Conservation (phyloP, 208 protist genomes). For the Blechomonas ayalai region DNA sequence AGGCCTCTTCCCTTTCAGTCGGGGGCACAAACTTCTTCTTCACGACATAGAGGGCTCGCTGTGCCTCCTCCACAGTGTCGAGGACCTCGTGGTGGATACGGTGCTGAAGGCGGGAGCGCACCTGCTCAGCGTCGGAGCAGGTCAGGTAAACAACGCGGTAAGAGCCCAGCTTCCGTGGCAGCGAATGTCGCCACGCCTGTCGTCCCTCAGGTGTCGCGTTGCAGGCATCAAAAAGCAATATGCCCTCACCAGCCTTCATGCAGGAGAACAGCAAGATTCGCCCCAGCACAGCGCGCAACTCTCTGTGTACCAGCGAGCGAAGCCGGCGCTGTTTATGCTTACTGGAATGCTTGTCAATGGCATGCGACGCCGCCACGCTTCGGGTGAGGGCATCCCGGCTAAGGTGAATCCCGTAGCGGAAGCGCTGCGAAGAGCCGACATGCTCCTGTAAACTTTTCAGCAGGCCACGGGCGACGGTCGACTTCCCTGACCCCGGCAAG, state of each 20-base stretch:
- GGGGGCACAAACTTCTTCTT: constrained; percentile 44
- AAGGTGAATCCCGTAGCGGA: constrained; percentile 40
- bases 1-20: constrained; percentile 12
- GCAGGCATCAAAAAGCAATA: constrained; percentile 80
- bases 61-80: constrained; percentile 28
- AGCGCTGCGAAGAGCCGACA: constrained; percentile 4
- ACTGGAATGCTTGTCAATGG: constrained; percentile 35
- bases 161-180: constrained; percentile 13
- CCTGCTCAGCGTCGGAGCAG: constrained; percentile 27
- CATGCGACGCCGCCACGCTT: constrained; percentile 17
- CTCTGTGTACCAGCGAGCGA: constrained; percentile 10
- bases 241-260: constrained; percentile 5
- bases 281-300: constrained; percentile 12
- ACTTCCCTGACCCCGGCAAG: constrained; percentile 62
- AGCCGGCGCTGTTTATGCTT: constrained; percentile 62
- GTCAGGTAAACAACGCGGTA: constrained; percentile 39
- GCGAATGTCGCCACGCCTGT: constrained; percentile 13
- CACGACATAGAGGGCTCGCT: constrained; percentile 65
- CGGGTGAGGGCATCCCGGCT: constrained; percentile 43
- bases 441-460: neutral
- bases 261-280: constrained; percentile 2
- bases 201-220: constrained; percentile 42
- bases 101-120: constrained; percentile 20
- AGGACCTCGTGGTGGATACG: constrained; percentile 40
- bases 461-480: constrained; percentile 25